Evolutionary conservation across 2,329 filamentous ascomycete species (phyloP), one percentile per base, ranked within the genome.

Genomic region (Chaetomiaceae sp.): DNA sequence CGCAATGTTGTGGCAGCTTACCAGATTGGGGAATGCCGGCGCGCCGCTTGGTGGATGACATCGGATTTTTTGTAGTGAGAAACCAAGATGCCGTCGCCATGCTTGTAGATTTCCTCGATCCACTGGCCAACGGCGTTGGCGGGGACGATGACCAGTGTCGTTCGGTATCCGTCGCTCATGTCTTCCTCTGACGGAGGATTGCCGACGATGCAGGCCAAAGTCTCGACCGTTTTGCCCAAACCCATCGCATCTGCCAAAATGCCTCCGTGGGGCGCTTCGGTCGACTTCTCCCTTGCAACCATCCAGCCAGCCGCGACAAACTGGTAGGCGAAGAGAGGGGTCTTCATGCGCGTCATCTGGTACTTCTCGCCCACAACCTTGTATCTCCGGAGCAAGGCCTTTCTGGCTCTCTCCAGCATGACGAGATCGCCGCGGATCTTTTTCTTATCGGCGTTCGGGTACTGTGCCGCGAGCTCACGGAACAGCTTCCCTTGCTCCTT

Each of bases 231-330:
- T 65, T 87, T 87, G 0, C 84, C 84, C 0, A 87, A 65, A 0
- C 84, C 84, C 81, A 85, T 84, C 23, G 77, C 76, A 61, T 87
- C 82, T 0, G 78, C 80, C 0, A 86, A 60, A 1, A 87, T 70
- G 0, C 83, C 83, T 3, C 83, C 83, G 49, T 61, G 44, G 0
- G 73, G 79, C 29, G 64, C 51, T 0, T 66, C 34, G 0, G 20
- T 9, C 1, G 56, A 67, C 4, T 71, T 67, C 61, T 85, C 82
- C 3, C 77, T 71, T 3, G 66, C 60, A 0, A 78, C 61, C 81
- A 85, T 84, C 68, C 80, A 85, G 0, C 72, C 69, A 0, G 69
- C 71, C 0, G 75, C 79, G 0, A 77, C 67, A 0, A 84, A 58
- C 49, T 85, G 82, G 43, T 81, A 75, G 9, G 64, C 60, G 52